A percentile compares a stretch with the other conserved stretches of the same genome.
phyloP scores from a whole-genome alignment of 345 rosid genomes.

The Eucalyptus cloeziana region DNA sequence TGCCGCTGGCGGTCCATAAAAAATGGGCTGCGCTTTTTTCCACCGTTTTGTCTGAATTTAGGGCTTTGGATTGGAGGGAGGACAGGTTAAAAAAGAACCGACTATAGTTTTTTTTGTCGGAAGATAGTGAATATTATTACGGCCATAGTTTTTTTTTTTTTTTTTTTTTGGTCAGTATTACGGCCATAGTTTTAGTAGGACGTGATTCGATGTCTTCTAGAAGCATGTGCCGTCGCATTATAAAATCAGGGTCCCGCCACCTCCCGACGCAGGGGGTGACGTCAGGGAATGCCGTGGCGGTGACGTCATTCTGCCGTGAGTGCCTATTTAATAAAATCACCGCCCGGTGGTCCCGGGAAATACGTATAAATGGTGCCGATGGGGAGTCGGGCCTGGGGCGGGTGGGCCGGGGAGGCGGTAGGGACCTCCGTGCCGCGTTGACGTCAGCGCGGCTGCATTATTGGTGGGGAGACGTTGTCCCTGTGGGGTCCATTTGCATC shows the following conservation, averaged over 20 bases:
- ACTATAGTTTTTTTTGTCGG: too few species aligned
- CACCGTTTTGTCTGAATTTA: not conserved
- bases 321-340: not conserved
- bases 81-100: not conserved
- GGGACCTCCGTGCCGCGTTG: not conserved
- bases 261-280: not conserved
- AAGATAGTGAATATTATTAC: too few species aligned
- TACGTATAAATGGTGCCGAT: not conserved
- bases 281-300: not conserved
- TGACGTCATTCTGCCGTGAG: not conserved
- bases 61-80: not conserved
- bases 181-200: not conserved
- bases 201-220: not conserved
- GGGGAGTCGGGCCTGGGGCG: not conserved
- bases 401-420: not conserved
- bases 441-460: not conserved
- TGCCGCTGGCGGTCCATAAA: not conserved
- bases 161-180: not conserved
- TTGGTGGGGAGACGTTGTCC: not conserved
- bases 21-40: not conserved
- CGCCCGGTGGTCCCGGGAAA: not conserved
- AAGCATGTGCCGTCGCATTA: not conserved
- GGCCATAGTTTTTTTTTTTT: too few species aligned
- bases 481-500: not conserved
- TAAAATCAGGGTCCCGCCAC: not conserved